phyloP scores from a whole-genome alignment of 257 asterid genomes.

The Solanum rostratum region DNA sequence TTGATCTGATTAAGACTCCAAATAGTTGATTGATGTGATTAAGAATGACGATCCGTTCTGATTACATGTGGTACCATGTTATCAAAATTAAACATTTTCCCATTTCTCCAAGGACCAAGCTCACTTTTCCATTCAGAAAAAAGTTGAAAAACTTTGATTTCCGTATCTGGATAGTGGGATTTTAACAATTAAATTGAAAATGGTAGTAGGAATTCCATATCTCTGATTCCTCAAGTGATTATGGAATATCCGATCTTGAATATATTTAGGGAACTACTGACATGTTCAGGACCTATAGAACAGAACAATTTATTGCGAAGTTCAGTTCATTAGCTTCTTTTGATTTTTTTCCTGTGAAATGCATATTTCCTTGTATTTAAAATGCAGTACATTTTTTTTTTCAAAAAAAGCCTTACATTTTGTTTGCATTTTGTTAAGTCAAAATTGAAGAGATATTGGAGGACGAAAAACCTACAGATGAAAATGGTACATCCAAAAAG shows the following conservation, averaged over 20 bases:
- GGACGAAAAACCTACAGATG: conserved; percentile 41
- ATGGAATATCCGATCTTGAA: background rate
- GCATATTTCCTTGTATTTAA: background rate
- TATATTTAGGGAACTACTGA: background rate
- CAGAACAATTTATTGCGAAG: background rate
- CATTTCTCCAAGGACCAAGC: background rate
- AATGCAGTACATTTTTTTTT: background rate
- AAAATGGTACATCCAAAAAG: conserved; percentile 24
- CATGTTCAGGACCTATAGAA: background rate
- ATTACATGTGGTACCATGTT: background rate
- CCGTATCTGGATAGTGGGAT: background rate
- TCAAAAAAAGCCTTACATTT: background rate
- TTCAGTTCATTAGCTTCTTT: background rate
- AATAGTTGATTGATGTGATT: background rate
- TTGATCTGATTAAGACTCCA: background rate
- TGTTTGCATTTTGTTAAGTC: conserved; percentile 26
- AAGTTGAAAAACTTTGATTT: background rate
- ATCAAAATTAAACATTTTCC: background rate
- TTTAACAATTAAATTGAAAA: background rate
- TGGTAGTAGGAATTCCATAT: background rate
- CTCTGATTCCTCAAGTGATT: background rate
- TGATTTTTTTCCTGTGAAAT: background rate
- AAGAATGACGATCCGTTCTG: background rate
- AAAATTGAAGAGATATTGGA: conserved; percentile 86
- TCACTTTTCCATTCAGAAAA: background rate